Conservation (phyloP, 2,329 filamentous ascomycete species). For the Penicillium paneum region DNA sequence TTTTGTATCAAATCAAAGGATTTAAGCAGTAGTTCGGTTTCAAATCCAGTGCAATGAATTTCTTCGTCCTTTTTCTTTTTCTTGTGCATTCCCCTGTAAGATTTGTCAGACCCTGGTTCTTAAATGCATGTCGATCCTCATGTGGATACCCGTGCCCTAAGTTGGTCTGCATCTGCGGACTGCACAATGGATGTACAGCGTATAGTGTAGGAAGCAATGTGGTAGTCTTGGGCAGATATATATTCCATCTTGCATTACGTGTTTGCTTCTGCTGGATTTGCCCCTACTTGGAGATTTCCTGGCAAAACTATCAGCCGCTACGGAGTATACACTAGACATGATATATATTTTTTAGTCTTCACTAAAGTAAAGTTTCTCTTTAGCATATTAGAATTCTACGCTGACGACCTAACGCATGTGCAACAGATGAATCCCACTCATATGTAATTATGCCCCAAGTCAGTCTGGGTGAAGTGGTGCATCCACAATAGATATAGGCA, state of each 20-base stretch:
- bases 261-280: neutral
- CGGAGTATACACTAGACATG: too few relatives aligned
- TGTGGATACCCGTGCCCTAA: constrained; percentile 11
- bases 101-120: neutral
- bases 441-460: too few relatives aligned
- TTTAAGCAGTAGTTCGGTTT: neutral
- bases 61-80: neutral
- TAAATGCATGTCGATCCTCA: constrained; percentile 5
- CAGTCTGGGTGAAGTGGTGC: too few relatives aligned
- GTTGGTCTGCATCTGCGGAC: neutral
- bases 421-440: too few relatives aligned
- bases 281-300: too few relatives aligned
- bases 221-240: neutral
- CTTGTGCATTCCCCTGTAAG: neutral
- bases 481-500: too few relatives aligned
- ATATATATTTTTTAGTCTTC: too few relatives aligned
- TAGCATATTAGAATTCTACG: too few relatives aligned
- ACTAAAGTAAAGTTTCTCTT: too few relatives aligned
- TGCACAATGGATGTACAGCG: neutral
- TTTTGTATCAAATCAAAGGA: neutral
- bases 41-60: neutral
- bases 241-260: neutral
- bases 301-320: too few relatives aligned
- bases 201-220: neutral
- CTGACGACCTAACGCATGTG: too few relatives aligned